Percentiles rank a stretch among this genome's conserved stretches.
These are phyloP conservation scores for Fusarium papillatum DNA, from an alignment of 2,329 filamentous ascomycete genomes.

Conservation along the genomic window DNA sequence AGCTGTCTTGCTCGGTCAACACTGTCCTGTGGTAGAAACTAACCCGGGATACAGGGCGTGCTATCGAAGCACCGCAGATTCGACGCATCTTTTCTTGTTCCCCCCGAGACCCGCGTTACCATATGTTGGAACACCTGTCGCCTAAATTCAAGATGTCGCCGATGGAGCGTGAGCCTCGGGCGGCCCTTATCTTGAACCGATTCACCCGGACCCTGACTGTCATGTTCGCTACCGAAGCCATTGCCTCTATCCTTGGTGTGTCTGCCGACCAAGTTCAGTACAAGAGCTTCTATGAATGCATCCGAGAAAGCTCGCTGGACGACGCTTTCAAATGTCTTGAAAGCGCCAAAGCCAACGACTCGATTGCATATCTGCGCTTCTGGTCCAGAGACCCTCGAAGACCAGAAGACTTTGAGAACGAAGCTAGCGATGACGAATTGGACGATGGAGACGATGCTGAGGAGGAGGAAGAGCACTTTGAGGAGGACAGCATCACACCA, in stretches of 20 bases:
- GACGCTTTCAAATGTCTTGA: slow-evolving; percentile 86
- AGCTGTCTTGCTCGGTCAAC: not conserved
- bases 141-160: slow-evolving; percentile 79
- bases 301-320: slow-evolving; percentile 80
- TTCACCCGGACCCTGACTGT: slow-evolving; percentile 87
- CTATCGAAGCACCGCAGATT: slow-evolving; percentile 82
- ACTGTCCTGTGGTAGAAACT: slow-evolving; percentile 13
- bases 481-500: not conserved
- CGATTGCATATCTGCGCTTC: slow-evolving; percentile 90
- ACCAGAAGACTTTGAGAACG: slow-evolving; percentile 62
- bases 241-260: slow-evolving; percentile 82
- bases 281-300: slow-evolving; percentile 90
- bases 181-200: slow-evolving; percentile 87
- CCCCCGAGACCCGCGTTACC: slow-evolving; percentile 86
- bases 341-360: slow-evolving; percentile 90
- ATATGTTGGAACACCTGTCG: slow-evolving; percentile 90
- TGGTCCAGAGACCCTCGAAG: slow-evolving; percentile 83
- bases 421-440: slow-evolving; percentile 54
- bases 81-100: slow-evolving; percentile 86
- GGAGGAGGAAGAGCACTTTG: slow-evolving; percentile 12
- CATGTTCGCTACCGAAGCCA: slow-evolving; percentile 87
- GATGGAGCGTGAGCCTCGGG: slow-evolving; percentile 81
- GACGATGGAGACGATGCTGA: slow-evolving; percentile 15
- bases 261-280: slow-evolving; percentile 77
- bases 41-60: slow-evolving; percentile 70